phyloP scores from a whole-genome alignment of 805 yeast genomes.

The Pichia californica region DNA sequence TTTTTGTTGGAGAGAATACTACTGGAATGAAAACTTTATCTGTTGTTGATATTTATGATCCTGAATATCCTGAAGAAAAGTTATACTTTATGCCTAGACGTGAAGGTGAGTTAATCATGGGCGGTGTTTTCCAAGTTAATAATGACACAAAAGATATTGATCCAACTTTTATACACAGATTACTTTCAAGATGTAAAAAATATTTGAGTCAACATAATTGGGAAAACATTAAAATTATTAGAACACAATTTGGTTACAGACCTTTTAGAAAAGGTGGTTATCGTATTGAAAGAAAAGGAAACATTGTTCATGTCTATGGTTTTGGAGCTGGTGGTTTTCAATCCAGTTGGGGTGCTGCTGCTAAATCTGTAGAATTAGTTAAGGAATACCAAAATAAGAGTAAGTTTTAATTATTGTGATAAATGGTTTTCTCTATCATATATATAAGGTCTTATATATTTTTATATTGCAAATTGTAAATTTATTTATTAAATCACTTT shows the following conservation, averaged over 20 bases:
- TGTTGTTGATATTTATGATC: constrained; percentile 18
- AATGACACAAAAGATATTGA: constrained; percentile 30
- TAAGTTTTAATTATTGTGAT: background rate
- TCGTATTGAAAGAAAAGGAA: constrained; percentile 39
- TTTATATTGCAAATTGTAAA: too few species aligned
- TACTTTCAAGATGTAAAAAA: constrained; percentile 38
- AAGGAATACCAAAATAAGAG: background rate
- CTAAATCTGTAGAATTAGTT: constrained; percentile 31
- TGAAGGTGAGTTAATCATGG: constrained; percentile 68
- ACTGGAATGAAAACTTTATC: constrained; percentile 25
- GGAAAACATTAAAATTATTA: constrained; percentile 37
- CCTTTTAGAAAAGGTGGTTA: constrained; percentile 61
- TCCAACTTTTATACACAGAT: constrained; percentile 39
- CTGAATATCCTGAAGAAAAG: constrained; percentile 33
- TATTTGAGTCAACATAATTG: constrained; percentile 35
- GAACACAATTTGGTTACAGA: constrained; percentile 57
- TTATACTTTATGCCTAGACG: constrained; percentile 62
- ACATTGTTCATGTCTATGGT: constrained; percentile 51
- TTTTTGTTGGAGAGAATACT: constrained; percentile 44
- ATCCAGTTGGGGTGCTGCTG: constrained; percentile 58
- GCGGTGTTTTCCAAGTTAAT: constrained; percentile 38
- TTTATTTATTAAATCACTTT: too few species aligned
- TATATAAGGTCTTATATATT: too few species aligned
- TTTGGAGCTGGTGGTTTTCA: constrained; percentile 39
- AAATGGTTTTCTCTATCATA: too few species aligned